These are phyloP conservation scores for Hemileccinum rubropunctum DNA, from an alignment of 768 basidiomycete genomes.

Conservation along the genomic window DNA sequence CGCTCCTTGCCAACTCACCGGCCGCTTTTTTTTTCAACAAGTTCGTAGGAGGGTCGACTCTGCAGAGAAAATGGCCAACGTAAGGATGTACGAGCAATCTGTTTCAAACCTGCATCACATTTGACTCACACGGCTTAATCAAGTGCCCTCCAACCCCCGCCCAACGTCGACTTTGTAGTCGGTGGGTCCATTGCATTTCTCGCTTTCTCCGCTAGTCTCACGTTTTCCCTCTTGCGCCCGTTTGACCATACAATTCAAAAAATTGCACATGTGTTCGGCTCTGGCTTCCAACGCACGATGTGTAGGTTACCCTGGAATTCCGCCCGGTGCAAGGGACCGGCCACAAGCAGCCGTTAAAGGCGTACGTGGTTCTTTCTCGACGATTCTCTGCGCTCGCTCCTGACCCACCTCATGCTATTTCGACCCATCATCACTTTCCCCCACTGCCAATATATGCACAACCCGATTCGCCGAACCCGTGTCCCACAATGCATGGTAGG, in stretches of 20 bases:
- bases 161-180: conserved; percentile 86
- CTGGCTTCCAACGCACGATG: background rate
- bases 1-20: background rate
- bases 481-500: conserved; percentile 40
- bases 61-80: conserved; percentile 37
- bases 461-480: background rate
- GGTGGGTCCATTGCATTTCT: conserved; percentile 41
- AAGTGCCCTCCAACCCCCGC: conserved; percentile 81
- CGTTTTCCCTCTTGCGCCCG: too few species aligned
- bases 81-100: conserved; percentile 41
- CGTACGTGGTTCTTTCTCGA: conserved; percentile 46
- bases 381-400: background rate
- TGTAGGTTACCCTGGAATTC: conserved; percentile 84
- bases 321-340: conserved; percentile 69
- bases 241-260: background rate
- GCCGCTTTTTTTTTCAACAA: background rate
- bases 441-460: too few species aligned
- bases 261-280: too few species aligned
- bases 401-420: conserved; percentile 5
- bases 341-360: conserved; percentile 85
- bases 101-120: background rate
- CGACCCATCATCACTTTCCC: background rate
- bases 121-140: conserved; percentile 7
- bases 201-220: background rate
- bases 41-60: background rate